These are phyloP conservation scores for Forsythia viridissima DNA, from an alignment of 257 asterid genomes.

Conservation along the genomic window DNA sequence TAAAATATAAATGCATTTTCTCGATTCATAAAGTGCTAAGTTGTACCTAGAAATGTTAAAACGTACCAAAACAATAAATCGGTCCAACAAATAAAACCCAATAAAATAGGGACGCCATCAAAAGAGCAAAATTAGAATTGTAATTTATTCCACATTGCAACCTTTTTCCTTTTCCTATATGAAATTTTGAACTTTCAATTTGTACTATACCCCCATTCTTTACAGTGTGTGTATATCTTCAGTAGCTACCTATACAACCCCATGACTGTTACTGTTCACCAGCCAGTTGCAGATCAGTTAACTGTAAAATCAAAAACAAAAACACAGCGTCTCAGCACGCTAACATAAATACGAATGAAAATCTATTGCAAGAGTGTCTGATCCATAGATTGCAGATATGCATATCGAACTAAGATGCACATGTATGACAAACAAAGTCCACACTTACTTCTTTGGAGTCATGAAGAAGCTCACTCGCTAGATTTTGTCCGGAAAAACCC, in stretches of 20 bases:
- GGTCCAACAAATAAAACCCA: no score
- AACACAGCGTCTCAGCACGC: neutral
- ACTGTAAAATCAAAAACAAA: constrained; percentile 1
- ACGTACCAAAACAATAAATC: no score
- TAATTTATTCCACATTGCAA: constrained; percentile 28
- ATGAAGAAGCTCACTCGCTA: constrained; percentile 40
- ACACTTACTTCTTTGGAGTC: constrained; percentile 37
- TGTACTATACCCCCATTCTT: constrained; percentile 40
- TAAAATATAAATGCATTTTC: no score
- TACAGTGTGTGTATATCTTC: constrained; percentile 50
- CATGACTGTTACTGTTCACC: neutral
- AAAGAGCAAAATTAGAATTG: neutral
- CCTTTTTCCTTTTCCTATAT: constrained; percentile 27
- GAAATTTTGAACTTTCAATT: constrained; percentile 36
- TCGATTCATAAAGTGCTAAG: no score
- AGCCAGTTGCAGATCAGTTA: constrained; percentile 12
- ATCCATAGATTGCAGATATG: neutral
- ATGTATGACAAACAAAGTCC: neutral
- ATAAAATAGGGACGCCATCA: neutral
- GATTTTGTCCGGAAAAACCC: constrained; percentile 65
- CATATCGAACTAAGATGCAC: neutral
- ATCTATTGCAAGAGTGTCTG: neutral
- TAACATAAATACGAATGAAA: neutral
- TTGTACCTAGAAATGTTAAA: no score
- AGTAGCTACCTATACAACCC: constrained; percentile 32